Evolutionary conservation across 139 green algal species (phyloP), one percentile per base, ranked within the genome.

Genomic region (Tetraselmis striata): DNA sequence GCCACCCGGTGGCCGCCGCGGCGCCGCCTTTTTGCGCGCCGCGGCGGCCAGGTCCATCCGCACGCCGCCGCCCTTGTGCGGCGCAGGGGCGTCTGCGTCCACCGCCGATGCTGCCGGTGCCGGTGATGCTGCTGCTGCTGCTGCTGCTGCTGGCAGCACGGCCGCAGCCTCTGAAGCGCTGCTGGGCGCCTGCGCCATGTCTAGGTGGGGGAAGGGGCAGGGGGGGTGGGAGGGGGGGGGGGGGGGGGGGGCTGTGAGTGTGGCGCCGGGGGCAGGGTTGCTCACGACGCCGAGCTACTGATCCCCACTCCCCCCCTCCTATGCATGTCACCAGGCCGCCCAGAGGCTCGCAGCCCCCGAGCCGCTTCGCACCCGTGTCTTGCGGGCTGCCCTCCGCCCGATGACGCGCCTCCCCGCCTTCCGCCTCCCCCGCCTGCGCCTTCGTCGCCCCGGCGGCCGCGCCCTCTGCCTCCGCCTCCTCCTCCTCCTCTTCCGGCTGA

Each of bases 371-470:
- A 28, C 31, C 31, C 28, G 28, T 74, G 29, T n/a, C 27, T n/a
- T 1, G 26, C 1, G 23, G 30, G 18, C 79, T 79, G 32, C 58
- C 77, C 75, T 85, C 23, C 2, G 84, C 85, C 23, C 30, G 59
- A 2, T 31, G 58, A 0, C 82, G 80, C 67, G 79, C n/a, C 11
- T 80, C 80, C 29, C 85, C 30, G 32, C 85, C 84, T 11, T 45
- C 79, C 32, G 82, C 5, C 2, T 82, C 84, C 22, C 22, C 27
- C 30, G 24, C 32, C 59, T 59, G 28, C 28, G 67, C 74, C 31
- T 85, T 30, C 2, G 75, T 26, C 2, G 82, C 85, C 0, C 76
- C 31, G 58, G 59, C 84, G 78, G 67, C 77, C 28, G 2, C 24
- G 59, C 1, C 2, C 5, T 77, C 28, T 23, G 23, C 24, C 29